Evolutionary conservation across 257 asterid species (phyloP), one percentile per base, ranked within the genome.

Genomic region (Solanum virginianum): DNA sequence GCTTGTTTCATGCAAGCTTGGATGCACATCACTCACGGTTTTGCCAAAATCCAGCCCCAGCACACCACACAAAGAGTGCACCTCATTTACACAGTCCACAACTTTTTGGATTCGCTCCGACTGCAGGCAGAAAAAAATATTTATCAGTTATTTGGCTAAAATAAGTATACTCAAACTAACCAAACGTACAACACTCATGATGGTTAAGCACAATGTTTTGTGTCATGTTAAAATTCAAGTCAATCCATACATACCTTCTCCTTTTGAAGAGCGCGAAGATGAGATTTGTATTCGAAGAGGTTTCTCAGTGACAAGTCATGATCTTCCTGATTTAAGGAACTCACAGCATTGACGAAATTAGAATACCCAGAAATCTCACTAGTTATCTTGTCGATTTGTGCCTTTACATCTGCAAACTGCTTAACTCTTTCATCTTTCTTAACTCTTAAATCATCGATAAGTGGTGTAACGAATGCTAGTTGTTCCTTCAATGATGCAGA

Each of bases 11-110:
- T 79, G 65, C 56, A 85, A 60, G 75, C 80, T 85, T 18, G 87
- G 87, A 62, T 85, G 84, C 83, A 85, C 87, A 60, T 39, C 83
- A 77, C 84, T 85, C 60, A 85, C 79, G 24, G 84, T 85, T 85
- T 62, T 56, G 49, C 49, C 75, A 51, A 85, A 85, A 85, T 85
- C 55, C 53, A 85, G 6, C 32, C 87, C 84, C 18, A 85, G 87
- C 29, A 75, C 83, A 47, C 62, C 74, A 79, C 87, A 85, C 43
- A 75, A 79, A 10, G 87, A 11, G 65, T 85, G 83, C 18, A 85
- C 83, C 55, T 24, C 72, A 63, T 85, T 85, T 12, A 85, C 84
- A 63, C 56, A 79, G 24, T 77, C 87, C 32, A 85, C 20, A 79
- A 85, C 87, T 24, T 85, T 77, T 81, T 85, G 74, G 60, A 77